Conservation (phyloP, 306 rosid species). For the Cucumis melo region DNA sequence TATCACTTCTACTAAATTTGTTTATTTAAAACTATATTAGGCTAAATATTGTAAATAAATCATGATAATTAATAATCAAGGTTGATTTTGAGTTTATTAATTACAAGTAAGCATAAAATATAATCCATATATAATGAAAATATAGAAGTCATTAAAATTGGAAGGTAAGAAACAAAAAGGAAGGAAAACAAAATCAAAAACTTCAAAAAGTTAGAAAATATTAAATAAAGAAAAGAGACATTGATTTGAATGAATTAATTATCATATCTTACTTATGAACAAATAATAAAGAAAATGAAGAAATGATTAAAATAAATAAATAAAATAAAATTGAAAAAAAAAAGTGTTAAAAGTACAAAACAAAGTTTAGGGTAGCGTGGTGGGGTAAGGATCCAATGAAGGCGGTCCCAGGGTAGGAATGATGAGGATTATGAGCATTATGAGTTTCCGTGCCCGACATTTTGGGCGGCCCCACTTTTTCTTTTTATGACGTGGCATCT, state of each 20-base stretch:
- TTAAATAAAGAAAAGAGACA: background rate
- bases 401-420: conserved; percentile 5
- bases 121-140: too few species aligned
- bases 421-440: background rate
- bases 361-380: background rate
- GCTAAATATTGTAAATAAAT: too few species aligned
- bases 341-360: background rate
- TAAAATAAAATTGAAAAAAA: too few species aligned
- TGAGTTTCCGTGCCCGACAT: conserved; percentile 8
- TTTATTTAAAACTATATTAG: too few species aligned
- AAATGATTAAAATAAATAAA: background rate
- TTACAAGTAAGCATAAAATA: too few species aligned
- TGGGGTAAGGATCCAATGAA: conserved; percentile 7
- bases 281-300: background rate
- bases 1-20: too few species aligned
- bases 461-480: background rate
- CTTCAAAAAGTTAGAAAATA: background rate
- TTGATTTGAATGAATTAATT: background rate
- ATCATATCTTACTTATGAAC: background rate
- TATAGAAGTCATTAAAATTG: too few species aligned
- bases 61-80: too few species aligned
- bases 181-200: background rate
- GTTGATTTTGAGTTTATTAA: too few species aligned
- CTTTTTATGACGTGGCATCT: background rate
- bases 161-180: background rate